phyloP scores from a whole-genome alignment of 2,329 filamentous ascomycete genomes.

The Bipolaris zeicola region DNA sequence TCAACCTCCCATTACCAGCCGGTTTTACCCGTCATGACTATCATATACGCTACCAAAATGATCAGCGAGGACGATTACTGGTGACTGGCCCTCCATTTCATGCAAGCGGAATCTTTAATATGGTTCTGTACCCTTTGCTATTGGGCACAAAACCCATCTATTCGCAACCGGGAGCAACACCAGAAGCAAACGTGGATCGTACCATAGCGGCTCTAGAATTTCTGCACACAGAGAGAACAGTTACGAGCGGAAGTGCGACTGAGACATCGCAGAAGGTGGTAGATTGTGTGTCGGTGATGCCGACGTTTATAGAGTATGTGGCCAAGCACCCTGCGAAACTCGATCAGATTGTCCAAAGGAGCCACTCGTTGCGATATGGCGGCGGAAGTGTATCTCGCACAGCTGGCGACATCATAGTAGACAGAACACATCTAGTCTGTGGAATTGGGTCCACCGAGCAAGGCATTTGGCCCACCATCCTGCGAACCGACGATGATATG shows the following conservation, averaged over 20 bases:
- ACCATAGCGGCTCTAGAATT: not conserved
- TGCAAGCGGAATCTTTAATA: slow-evolving; percentile 11
- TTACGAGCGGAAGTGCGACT: not conserved
- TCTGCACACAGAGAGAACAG: not conserved
- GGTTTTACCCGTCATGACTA: not conserved
- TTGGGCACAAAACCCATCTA: slow-evolving; percentile 8
- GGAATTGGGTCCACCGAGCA: slow-evolving; percentile 17
- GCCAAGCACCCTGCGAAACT: slow-evolving; percentile 8
- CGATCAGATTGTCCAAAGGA: not conserved
- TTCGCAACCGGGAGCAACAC: slow-evolving; percentile 5
- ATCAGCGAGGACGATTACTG: not conserved
- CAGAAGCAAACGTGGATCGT: not conserved
- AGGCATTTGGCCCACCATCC: slow-evolving; percentile 11
- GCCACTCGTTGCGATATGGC: slow-evolving; percentile 7
- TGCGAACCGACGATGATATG: not conserved
- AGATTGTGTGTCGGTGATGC: not conserved
- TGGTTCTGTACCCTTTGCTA: slow-evolving; percentile 8
- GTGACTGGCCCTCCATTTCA: slow-evolving; percentile 16
- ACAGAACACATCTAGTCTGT: slow-evolving; percentile 7
- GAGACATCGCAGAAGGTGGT: not conserved
- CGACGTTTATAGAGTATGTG: slow-evolving; percentile 10
- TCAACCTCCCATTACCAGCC: slow-evolving; percentile 7
- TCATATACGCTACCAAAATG: not conserved
- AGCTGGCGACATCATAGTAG: slow-evolving; percentile 7
- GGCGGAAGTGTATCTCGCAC: slow-evolving; percentile 16